Conservation (phyloP, 2,329 filamentous ascomycete genomes). For the Pestalotiopsis sp. region DNA sequence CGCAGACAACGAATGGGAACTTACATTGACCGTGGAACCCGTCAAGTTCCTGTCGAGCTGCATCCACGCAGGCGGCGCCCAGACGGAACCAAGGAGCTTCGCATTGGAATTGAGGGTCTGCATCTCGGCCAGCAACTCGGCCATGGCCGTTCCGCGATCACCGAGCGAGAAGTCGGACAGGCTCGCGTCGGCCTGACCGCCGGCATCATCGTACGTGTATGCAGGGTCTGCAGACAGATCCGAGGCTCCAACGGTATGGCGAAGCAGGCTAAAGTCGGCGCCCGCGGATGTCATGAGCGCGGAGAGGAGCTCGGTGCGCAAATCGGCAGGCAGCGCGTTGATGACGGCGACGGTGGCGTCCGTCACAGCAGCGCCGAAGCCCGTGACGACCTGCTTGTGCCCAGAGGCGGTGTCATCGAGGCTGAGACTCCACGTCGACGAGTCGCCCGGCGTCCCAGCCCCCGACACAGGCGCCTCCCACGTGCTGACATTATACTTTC, state of each 20-base stretch:
- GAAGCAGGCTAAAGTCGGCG: constrained; percentile 41
- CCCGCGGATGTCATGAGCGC: constrained; percentile 38
- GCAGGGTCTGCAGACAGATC: constrained; percentile 41
- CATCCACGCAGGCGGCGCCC: constrained; percentile 46
- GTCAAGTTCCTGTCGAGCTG: constrained; percentile 32
- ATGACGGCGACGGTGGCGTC: constrained; percentile 43
- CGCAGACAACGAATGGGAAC: background rate
- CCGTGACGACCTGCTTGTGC: constrained; percentile 40
- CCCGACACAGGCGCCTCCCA: constrained; percentile 37
- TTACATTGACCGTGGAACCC: constrained; percentile 15
- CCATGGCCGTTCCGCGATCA: constrained; percentile 41
- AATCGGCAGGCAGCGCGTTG: constrained; percentile 32
- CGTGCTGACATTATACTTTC: constrained; percentile 36
- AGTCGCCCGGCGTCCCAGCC: constrained; percentile 29
- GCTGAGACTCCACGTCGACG: constrained; percentile 39
- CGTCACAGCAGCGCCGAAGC: constrained; percentile 45
- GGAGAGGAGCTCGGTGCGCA: constrained; percentile 34
- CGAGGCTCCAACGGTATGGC: constrained; percentile 43
- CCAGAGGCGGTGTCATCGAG: constrained; percentile 41
- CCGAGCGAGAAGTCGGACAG: constrained; percentile 37
- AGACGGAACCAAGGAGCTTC: constrained; percentile 40
- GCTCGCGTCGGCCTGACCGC: constrained; percentile 30
- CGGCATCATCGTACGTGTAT: constrained; percentile 42
- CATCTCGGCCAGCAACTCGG: constrained; percentile 38
- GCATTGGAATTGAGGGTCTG: constrained; percentile 35